phyloP scores from a whole-genome alignment of 306 rosid genomes.

The Acmispon strigosus region DNA sequence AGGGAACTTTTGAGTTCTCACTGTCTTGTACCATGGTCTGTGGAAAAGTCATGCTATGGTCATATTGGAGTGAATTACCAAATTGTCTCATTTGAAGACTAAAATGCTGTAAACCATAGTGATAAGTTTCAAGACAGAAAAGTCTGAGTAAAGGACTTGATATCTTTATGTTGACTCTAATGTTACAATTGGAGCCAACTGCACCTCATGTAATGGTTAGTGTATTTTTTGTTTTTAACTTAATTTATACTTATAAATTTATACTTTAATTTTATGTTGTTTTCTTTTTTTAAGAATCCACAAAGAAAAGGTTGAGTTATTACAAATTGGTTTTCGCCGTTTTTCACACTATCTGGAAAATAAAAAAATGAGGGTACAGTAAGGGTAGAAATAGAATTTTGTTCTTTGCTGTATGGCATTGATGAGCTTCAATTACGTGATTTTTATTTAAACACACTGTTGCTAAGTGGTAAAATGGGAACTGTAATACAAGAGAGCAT shows the following conservation, averaged over 20 bases:
- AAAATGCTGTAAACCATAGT: constrained; percentile 22
- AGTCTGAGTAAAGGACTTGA: neutral
- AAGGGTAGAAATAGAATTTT: neutral
- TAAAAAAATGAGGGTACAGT: too few species aligned
- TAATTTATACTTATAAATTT: neutral
- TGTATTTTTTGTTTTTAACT: neutral
- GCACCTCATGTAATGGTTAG: neutral
- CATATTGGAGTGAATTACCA: constrained; percentile 12
- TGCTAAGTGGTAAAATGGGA: too few species aligned
- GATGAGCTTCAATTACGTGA: too few species aligned
- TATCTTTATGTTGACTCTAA: constrained; percentile 16
- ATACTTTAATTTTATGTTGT: neutral
- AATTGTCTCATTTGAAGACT: constrained; percentile 3
- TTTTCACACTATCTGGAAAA: neutral
- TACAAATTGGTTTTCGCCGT: neutral
- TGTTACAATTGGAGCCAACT: constrained; percentile 8
- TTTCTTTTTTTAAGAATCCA: neutral
- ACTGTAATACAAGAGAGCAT: too few species aligned
- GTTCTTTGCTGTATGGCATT: too few species aligned
- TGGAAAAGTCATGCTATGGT: neutral
- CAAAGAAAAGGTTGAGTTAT: neutral
- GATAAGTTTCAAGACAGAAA: constrained; percentile 8
- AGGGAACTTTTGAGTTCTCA: neutral
- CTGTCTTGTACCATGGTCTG: constrained; percentile 8
- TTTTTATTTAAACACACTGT: too few species aligned